Conservation (phyloP, 371 early-diverging fungal genomes). For the Gilbertella persicaria region DNA sequence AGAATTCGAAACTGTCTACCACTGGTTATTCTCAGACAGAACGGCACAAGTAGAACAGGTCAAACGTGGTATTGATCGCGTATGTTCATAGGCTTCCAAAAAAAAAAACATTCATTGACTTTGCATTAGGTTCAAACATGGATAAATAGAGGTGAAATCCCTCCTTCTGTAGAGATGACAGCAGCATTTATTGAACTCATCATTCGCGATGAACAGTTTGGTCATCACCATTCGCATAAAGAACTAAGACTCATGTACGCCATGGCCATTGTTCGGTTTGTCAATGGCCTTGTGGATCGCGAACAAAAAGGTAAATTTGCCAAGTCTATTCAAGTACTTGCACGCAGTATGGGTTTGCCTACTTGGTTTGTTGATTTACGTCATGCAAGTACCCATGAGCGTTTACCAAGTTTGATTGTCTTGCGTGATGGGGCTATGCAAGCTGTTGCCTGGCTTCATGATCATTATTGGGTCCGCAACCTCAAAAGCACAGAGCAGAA, state of each 20-base stretch:
- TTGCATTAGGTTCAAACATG: slow-evolving; percentile 61
- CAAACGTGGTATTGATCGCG: slow-evolving; percentile 38
- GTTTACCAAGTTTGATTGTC: slow-evolving; percentile 58
- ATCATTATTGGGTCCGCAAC: slow-evolving; percentile 45
- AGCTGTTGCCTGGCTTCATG: slow-evolving; percentile 55
- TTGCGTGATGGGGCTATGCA: slow-evolving; percentile 55
- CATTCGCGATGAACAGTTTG: slow-evolving; percentile 47
- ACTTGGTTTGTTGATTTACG: slow-evolving; percentile 69
- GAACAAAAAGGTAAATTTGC: slow-evolving; percentile 55
- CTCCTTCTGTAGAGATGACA: slow-evolving; percentile 62
- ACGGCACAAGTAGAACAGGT: slow-evolving; percentile 23
- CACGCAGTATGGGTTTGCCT: slow-evolving; percentile 59
- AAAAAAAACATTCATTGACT: neutral
- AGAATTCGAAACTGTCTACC: slow-evolving; percentile 47
- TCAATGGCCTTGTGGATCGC: slow-evolving; percentile 70
- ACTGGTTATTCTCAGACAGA: slow-evolving; percentile 45
- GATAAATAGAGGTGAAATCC: slow-evolving; percentile 60
- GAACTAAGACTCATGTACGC: slow-evolving; percentile 62
- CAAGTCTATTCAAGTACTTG: slow-evolving; percentile 53
- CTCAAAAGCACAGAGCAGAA: slow-evolving; percentile 19
- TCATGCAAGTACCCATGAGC: slow-evolving; percentile 69
- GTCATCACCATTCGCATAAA: slow-evolving; percentile 41
- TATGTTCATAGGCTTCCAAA: slow-evolving; percentile 8
- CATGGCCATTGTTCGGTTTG: slow-evolving; percentile 59
- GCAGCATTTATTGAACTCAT: slow-evolving; percentile 55